Percentiles rank a stretch among this genome's conserved stretches.
These are phyloP conservation scores for Coprinopsis cinerea DNA, from an alignment of 768 basidiomycete species.

Conservation along the genomic window DNA sequence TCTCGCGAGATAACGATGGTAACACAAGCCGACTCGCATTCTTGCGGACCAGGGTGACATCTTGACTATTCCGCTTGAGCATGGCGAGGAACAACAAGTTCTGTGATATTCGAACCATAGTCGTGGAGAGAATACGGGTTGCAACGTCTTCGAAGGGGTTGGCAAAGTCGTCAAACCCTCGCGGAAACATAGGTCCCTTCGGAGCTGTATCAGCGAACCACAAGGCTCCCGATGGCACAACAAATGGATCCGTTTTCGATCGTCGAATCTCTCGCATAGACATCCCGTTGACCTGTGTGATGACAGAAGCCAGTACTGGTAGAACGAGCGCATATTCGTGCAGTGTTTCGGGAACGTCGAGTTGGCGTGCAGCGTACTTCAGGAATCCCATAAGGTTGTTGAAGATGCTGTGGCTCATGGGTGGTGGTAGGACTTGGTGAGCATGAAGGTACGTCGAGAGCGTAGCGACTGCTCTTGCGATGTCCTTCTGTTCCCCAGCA, in stretches of 20 bases:
- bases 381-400: conserved; percentile 68
- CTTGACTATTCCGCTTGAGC: conserved; percentile 61
- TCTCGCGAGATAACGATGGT: conserved; percentile 33
- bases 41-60: conserved; percentile 63
- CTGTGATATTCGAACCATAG: conserved; percentile 64
- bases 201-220: conserved; percentile 63
- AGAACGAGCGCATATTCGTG: conserved; percentile 47
- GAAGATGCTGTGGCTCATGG: conserved; percentile 59
- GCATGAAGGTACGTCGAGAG: conserved; percentile 56
- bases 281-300: conserved; percentile 63
- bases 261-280: conserved; percentile 67
- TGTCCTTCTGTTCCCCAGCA: conserved; percentile 41
- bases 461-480: conserved; percentile 41
- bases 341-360: conserved; percentile 37
- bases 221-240: conserved; percentile 64
- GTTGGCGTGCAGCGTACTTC: conserved; percentile 43
- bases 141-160: conserved; percentile 36
- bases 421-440: conserved; percentile 51
- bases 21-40: conserved; percentile 55
- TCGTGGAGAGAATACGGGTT: conserved; percentile 43
- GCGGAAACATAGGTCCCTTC: conserved; percentile 56
- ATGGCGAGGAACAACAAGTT: conserved; percentile 61
- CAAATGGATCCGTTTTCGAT: conserved; percentile 62
- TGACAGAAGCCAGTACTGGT: conserved; percentile 54
- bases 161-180: conserved; percentile 27